Conservation (phyloP, 257 asterid species). For the Vinca minor region DNA sequence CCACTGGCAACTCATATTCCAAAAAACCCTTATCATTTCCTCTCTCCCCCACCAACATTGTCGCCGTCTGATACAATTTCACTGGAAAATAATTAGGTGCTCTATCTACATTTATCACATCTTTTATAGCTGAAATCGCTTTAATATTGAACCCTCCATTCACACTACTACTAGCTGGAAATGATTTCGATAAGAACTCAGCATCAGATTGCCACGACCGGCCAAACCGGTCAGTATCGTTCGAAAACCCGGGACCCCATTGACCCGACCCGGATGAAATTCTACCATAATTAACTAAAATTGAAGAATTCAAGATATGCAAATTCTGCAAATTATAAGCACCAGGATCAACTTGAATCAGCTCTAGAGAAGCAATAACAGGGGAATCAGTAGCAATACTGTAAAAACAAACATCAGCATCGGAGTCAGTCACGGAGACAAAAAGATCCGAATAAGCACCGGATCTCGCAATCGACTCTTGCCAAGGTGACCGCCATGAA, state of each 20-base stretch:
- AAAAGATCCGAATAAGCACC: slow-evolving; percentile 93
- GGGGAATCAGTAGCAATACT: slow-evolving; percentile 97
- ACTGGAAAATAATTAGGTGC: slow-evolving; percentile 72
- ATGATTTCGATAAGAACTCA: slow-evolving; percentile 23
- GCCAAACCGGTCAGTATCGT: slow-evolving; percentile 70
- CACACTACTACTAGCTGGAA: slow-evolving; percentile 10
- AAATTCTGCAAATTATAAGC: slow-evolving; percentile 39
- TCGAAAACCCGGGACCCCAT: slow-evolving; percentile 92
- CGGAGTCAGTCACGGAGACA: slow-evolving; percentile 34
- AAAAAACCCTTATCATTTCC: slow-evolving; percentile 32
- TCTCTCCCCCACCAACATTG: slow-evolving; percentile 34
- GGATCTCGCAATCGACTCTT: slow-evolving; percentile 44
- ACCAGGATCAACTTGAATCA: slow-evolving; percentile 39
- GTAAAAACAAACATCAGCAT: slow-evolving; percentile 70
- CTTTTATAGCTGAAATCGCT: slow-evolving; percentile 54
- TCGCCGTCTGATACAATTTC: slow-evolving; percentile 71
- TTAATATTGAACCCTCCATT: slow-evolving; percentile 35
- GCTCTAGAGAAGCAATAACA: slow-evolving; percentile 58
- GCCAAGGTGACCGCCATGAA: slow-evolving; percentile 90
- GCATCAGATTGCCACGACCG: slow-evolving; percentile 78
- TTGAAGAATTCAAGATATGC: slow-evolving; percentile 27
- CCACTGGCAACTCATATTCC: slow-evolving; percentile 65
- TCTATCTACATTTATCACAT: slow-evolving; percentile 35
- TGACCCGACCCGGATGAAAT: slow-evolving; percentile 74
- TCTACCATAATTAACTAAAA: slow-evolving; percentile 75